Evolutionary conservation across 495 filamentous ascomycete genomes (phyloP).

Genomic region (Podospora pseudopauciseta): DNA sequence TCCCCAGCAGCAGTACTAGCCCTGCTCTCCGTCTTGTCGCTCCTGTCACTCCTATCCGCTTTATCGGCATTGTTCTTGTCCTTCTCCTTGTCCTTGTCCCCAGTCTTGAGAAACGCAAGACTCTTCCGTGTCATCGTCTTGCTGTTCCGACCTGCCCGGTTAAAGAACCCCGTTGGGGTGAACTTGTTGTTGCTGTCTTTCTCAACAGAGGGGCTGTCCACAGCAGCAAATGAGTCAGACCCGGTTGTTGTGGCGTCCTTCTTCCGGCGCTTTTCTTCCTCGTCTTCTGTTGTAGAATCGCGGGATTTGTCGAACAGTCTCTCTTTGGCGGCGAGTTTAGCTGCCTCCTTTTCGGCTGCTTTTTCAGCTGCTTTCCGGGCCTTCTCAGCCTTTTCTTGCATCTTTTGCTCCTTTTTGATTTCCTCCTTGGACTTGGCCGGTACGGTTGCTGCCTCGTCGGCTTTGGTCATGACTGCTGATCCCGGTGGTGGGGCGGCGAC

Average conservation of each 20-base stretch:
- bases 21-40: conserved; percentile 19
- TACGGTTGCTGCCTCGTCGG: conserved; percentile 33
- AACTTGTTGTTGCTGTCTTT: conserved; percentile 10
- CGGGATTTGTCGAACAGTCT: conserved; percentile 26
- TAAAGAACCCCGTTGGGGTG: conserved; percentile 32
- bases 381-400: conserved; percentile 62
- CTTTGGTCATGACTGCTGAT: conserved; percentile 28
- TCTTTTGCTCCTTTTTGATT: conserved; percentile 51
- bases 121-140: conserved; percentile 49
- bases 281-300: conserved; percentile 36
- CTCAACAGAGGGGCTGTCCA: conserved; percentile 1
- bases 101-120: conserved; percentile 43
- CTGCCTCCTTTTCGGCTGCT: conserved; percentile 59
- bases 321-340: conserved; percentile 56
- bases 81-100: conserved; percentile 31
- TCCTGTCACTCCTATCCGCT: conserved; percentile 18
- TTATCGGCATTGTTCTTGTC: conserved; percentile 9
- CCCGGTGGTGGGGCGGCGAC: conserved; percentile 31
- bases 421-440: conserved; percentile 50
- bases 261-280: conserved; percentile 39
- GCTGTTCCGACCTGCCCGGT: conserved; percentile 36
- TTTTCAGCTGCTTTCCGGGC: conserved; percentile 65
- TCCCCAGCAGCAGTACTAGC: conserved; percentile 5
- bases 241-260: conserved; percentile 21
- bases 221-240: conserved; percentile 1